These are phyloP conservation scores for Solanum hybrid DNA, from an alignment of 305 asterid genomes.

Conservation along the genomic window DNA sequence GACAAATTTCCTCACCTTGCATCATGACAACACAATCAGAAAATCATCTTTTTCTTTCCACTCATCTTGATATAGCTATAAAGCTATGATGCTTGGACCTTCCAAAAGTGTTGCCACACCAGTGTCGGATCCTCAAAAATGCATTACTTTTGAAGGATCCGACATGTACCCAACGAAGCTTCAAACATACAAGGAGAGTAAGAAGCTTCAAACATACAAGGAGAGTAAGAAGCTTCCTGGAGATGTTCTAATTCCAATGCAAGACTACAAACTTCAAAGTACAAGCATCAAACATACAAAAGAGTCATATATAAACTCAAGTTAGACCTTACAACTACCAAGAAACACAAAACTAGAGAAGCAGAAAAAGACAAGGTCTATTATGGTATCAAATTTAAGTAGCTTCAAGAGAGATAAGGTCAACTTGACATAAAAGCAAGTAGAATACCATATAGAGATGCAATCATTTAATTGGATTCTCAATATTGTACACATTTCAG, in stretches of 20 bases:
- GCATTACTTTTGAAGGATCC: neutral
- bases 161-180: neutral
- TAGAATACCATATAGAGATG: neutral
- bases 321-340: neutral
- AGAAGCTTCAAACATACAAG: neutral
- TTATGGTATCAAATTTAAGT: neutral
- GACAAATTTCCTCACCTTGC: neutral
- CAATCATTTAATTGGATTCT: neutral
- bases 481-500: neutral
- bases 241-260: neutral
- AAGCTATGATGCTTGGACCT: neutral
- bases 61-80: neutral
- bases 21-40: neutral
- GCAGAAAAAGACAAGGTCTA: neutral
- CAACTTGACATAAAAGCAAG: neutral
- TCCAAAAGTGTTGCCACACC: neutral
- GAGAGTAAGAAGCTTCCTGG: neutral
- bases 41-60: neutral
- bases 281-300: neutral
- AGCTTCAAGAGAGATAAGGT: neutral
- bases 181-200: neutral
- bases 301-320: neutral
- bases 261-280: neutral
- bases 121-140: neutral
- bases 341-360: neutral